Conservation (phyloP, 768 basidiomycete species). For the Termitomyces sp. region DNA sequence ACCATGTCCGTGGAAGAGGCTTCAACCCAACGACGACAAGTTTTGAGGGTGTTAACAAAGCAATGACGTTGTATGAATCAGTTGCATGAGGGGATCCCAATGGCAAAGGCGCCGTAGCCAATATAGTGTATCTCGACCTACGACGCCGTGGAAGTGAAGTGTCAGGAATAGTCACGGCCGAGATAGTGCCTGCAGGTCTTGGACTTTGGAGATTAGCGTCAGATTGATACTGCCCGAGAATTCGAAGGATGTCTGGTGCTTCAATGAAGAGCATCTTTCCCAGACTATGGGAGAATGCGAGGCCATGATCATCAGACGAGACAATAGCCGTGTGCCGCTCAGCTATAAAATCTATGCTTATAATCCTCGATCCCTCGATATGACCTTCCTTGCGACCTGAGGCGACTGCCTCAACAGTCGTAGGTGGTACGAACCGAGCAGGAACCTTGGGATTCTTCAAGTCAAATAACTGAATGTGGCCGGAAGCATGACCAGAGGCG, state of each 20-base stretch:
- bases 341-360: constrained; percentile 82
- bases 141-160: constrained; percentile 35
- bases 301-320: constrained; percentile 83
- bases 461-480: constrained; percentile 84
- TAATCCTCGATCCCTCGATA: constrained; percentile 70
- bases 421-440: constrained; percentile 66
- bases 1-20: constrained; percentile 91
- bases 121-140: constrained; percentile 57
- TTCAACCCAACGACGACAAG: constrained; percentile 91
- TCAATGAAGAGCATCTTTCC: constrained; percentile 95
- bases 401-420: constrained; percentile 58
- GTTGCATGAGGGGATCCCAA: constrained; percentile 74
- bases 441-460: constrained; percentile 64
- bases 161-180: constrained; percentile 13
- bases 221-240: constrained; percentile 87
- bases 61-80: constrained; percentile 75
- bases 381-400: constrained; percentile 85
- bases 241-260: constrained; percentile 88
- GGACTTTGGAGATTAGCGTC: constrained; percentile 20
- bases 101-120: constrained; percentile 79
- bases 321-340: constrained; percentile 91
- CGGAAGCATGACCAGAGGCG: constrained; percentile 81
- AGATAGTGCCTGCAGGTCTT: constrained; percentile 4
- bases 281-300: constrained; percentile 93
- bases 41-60: constrained; percentile 85